These are phyloP conservation scores for Colletotrichum sp. DNA, from an alignment of 2,329 filamentous ascomycete species.

Conservation along the genomic window DNA sequence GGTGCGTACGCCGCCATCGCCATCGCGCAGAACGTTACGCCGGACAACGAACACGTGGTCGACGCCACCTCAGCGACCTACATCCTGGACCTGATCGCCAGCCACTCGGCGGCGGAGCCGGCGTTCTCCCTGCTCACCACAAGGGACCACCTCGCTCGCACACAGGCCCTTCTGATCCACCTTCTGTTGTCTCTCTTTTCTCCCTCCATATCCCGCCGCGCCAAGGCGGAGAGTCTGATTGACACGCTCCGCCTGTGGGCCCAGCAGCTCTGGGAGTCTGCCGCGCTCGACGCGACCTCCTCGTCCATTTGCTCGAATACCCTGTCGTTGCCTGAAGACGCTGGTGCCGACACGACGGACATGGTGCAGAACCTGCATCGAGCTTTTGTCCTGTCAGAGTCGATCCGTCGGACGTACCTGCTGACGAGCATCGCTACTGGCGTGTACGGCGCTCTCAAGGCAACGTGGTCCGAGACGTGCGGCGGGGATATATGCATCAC, in stretches of 20 bases:
- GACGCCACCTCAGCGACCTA: background rate
- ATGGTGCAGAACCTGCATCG: background rate
- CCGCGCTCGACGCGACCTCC: background rate
- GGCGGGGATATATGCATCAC: conserved; percentile 10
- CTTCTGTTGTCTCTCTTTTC: conserved; percentile 8
- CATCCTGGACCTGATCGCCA: background rate
- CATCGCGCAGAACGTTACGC: background rate
- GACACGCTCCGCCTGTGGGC: conserved; percentile 5
- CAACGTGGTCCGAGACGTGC: background rate
- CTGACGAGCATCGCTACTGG: conserved; percentile 6
- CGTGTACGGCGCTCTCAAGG: conserved; percentile 5
- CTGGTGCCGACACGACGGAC: background rate
- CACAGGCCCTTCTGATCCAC: conserved; percentile 16
- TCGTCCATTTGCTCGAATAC: background rate
- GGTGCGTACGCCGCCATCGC: conserved; percentile 20
- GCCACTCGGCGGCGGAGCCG: background rate
- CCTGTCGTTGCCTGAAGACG: background rate
- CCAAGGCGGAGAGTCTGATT: conserved; percentile 4
- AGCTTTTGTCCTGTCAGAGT: conserved; percentile 16
- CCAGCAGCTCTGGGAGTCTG: background rate
- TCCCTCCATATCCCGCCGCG: background rate
- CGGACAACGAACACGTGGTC: background rate
- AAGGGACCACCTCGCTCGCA: conserved; percentile 10
- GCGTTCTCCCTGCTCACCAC: background rate
- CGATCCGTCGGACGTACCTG: conserved; percentile 12